Evolutionary conservation across 2,329 filamentous ascomycete genomes (phyloP), one percentile per base, ranked within the genome.

Genomic region (Thelonectria discophora): DNA sequence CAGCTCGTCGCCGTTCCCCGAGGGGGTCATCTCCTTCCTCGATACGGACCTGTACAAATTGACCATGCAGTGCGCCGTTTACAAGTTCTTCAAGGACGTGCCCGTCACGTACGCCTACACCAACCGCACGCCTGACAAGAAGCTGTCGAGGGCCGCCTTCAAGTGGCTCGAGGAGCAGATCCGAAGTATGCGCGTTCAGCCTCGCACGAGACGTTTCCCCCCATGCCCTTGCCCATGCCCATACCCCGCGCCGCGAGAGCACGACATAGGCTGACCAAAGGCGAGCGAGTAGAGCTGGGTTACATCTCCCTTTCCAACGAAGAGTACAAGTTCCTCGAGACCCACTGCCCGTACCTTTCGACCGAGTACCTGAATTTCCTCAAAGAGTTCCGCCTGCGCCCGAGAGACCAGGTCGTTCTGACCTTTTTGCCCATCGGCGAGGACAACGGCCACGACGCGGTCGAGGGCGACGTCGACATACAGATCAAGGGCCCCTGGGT

Each of bases 21-120:
- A 92, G 79, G 92, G 91, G 53, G 87, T 94, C 74, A 91, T 88
- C 72, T 94, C 91, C 73, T 90, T 95, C 74, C 83, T 95, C 56
- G 92, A 95, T 74, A 94, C 91, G 15, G 87, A 90, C 69, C 74
- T 99, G 63, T 99, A 97, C 86, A 99, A 99, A 79, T 80, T 99
- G 78, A 99, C 95, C 18, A 99, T 99, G 95, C 95, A 99, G 89
- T 97, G 92, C 75, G 93, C 93, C 64, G 90, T 98, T 67, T 86
- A 96, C 69, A 96, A 96, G 78, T 96, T 94, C 81, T 98, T 97
- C 77, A 90, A 90, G 34, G 84, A 94, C 60, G 81, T 88, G 71
- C 86, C 89, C 46, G 95, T 98, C 60, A 93, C 92, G 3, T 99
- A 98, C 75, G 88, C 91, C 62, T 97, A 96, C 80, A 98, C 93